These are phyloP conservation scores for Wallacemonas sp. DNA, from an alignment of 208 protist genomes.

Conservation along the genomic window DNA sequence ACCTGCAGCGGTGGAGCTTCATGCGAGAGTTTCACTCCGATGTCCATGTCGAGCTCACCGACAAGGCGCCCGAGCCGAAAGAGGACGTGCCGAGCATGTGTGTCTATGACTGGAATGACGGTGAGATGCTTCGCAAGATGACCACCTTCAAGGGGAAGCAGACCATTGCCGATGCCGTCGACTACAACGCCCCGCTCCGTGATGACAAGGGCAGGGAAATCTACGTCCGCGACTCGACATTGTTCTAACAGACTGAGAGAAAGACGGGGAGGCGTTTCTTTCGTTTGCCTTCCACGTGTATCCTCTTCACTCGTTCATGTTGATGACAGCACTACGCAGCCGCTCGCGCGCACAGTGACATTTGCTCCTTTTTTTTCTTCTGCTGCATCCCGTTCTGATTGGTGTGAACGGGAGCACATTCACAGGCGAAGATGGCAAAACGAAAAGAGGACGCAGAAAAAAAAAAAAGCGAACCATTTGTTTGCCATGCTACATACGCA, in stretches of 20 bases:
- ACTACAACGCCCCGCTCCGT: constrained; percentile 72
- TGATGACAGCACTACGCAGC: too few relatives aligned
- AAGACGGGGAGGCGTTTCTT: too few relatives aligned
- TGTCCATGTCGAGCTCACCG: constrained; percentile 81
- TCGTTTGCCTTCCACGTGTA: not conserved
- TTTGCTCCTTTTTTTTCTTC: too few relatives aligned
- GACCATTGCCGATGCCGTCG: constrained; percentile 63
- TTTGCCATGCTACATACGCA: too few relatives aligned
- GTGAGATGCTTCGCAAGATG: constrained; percentile 61
- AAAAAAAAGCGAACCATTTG: not conserved
- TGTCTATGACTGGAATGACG: constrained; percentile 61
- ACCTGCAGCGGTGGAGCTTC: constrained; percentile 85
- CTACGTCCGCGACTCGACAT: constrained; percentile 37
- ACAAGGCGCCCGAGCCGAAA: constrained; percentile 20
- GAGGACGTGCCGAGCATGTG: constrained; percentile 43
- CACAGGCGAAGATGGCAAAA: too few relatives aligned
- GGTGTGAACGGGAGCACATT: too few relatives aligned
- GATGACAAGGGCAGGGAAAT: constrained; percentile 52
- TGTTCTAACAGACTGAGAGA: constrained; percentile 15
- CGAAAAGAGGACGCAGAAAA: too few relatives aligned
- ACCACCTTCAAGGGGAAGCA: constrained; percentile 45
- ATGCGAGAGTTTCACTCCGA: constrained; percentile 85
- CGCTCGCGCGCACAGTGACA: too few relatives aligned
- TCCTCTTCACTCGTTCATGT: too few relatives aligned
- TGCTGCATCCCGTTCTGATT: too few relatives aligned